Base-by-base conservation (phyloP, 768 basidiomycete genomes). In the Hortiboletus campestris region DNA sequence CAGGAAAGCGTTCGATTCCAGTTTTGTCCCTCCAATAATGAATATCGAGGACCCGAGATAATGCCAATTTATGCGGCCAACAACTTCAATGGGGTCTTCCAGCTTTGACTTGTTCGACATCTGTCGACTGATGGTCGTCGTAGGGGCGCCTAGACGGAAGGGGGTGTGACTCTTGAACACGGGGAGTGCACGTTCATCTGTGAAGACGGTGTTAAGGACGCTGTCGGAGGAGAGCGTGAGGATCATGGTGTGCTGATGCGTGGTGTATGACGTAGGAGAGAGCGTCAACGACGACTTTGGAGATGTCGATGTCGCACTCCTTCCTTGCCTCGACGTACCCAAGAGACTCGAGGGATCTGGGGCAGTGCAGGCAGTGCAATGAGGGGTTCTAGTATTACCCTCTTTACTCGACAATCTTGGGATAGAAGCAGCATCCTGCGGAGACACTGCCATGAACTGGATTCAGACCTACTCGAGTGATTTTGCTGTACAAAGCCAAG, bases 1-100 rank as follows among this genome's bases (percentile, higher is more conserved):
- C 1, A 72, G 52, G 51, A 69, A 75, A 1, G 51, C 49, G 22
- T 55, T 56, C 1, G 71, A 65, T 28, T 65, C 49, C 6, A 70
- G 45, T 48, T 67, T 69, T 16, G 40, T 51, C 5, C 58, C 74
- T 10, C 63, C 60, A 25, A 73, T 67, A 10, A 51, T 63, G 48
- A 77, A 62, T 25, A 63, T 62, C 9, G 74, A 68, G 1, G 72
- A 66, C 11, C 59, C 53, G n/a, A 73, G n/a, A 10, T 49, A 46
- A 14, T 64, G 61, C 71, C 74, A 75, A 5, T 70, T 64, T 13
- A 78, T 74, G 42, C 62, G 51, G 14, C 68, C 73, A 39, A 75
- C 45, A 6, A 64, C 57, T 4, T 66, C 63, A 32, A 64, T 68
- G n/a, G 60, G 57, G 43, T 68, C 65, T 1, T 48, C 56, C 50